Evolutionary conservation across 2,329 filamentous ascomycete genomes (phyloP), one percentile per base, ranked within the genome.

Genomic region (Beauveria australis): DNA sequence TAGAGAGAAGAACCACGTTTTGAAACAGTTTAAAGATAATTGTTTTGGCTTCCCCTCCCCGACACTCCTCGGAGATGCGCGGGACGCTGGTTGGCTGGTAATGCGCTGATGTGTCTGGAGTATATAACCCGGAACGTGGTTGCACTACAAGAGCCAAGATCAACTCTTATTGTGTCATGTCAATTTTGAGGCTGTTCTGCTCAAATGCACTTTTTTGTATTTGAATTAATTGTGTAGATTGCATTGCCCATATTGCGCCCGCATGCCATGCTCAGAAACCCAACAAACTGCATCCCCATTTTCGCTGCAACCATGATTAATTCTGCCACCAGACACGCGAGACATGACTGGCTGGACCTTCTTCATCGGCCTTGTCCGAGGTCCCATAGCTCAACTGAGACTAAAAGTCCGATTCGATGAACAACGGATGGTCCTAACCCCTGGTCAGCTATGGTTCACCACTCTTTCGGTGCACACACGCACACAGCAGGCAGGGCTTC

Each of bases 301-400:
- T 33, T 22, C 55, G 28, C 33, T 51, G 56, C 30, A 9, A 7
- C 52, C 40, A 44, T 46, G 24, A 49, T 51, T 58, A 26, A 43
- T 41, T 48, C 22, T 46, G 14, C n/a, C 24, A 9, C 7, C 37
- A 10, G 4, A 2, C 18, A 22, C 41, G 8, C 46, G 43, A 51
- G 46, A 59, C 47, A 59, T 37, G 30, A 33, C 12, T 33, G 30
- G n/a, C 26, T 30, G 5, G 37, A 5, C 26, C 53, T 56, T 58
- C 22, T 30, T 52, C 46, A 49, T 49, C 55, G 24, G 55, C 18
- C 30, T 24, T 41, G 44, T 49, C 44, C 47, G 18, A 37, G 30
- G 44, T 40, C 33, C 19, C 54, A 48, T 59, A 43, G 24, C 37
- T 52, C 48, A 59, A 53, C 56, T 59, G 56, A 59, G 56, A 59